Evolutionary conservation across 192 early-diverging fungal genomes (phyloP).

Genomic region (Linnemannia hyalina): DNA sequence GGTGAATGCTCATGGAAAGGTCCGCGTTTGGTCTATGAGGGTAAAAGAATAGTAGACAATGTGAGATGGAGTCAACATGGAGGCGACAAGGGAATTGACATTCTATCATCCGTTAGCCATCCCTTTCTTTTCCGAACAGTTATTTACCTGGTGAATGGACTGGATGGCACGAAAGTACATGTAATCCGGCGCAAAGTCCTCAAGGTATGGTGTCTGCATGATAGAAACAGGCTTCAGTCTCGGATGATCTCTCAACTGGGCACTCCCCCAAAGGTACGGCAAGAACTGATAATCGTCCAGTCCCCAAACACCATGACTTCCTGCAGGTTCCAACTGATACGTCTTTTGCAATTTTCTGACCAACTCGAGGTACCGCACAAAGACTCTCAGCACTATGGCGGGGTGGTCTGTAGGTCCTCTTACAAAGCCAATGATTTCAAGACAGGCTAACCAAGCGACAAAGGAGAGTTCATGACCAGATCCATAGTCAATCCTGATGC

Average conservation of each 20-base stretch:
- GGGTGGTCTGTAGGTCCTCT: slow-evolving; percentile 69
- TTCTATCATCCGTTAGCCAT: neutral
- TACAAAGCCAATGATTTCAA: slow-evolving; percentile 78
- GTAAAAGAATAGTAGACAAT: neutral
- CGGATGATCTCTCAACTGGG: slow-evolving; percentile 85
- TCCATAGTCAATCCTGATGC: slow-evolving; percentile 95
- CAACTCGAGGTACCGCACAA: slow-evolving; percentile 84
- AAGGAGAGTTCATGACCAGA: slow-evolving; percentile 96
- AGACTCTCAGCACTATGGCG: slow-evolving; percentile 80
- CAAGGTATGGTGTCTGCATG: slow-evolving; percentile 70
- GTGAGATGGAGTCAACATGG: neutral
- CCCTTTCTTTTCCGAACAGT: too few relatives aligned
- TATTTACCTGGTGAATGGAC: slow-evolving; percentile 78
- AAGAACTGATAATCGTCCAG: slow-evolving; percentile 98
- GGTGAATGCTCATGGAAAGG: slow-evolving; percentile 89
- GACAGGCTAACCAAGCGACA: slow-evolving; percentile 84
- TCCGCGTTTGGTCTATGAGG: slow-evolving; percentile 64
- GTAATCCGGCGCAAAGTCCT: slow-evolving; percentile 76
- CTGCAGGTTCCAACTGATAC: slow-evolving; percentile 95
- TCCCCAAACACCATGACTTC: slow-evolving; percentile 97
- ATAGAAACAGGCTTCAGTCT: slow-evolving; percentile 82
- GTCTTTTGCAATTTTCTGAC: slow-evolving; percentile 84
- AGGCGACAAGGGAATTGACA: neutral
- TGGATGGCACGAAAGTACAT: slow-evolving; percentile 90
- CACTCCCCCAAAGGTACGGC: slow-evolving; percentile 93